Evolutionary conservation across 805 yeast genomes (phyloP), one percentile per base, ranked within the genome.

Genomic region (Pichia eremophila): DNA sequence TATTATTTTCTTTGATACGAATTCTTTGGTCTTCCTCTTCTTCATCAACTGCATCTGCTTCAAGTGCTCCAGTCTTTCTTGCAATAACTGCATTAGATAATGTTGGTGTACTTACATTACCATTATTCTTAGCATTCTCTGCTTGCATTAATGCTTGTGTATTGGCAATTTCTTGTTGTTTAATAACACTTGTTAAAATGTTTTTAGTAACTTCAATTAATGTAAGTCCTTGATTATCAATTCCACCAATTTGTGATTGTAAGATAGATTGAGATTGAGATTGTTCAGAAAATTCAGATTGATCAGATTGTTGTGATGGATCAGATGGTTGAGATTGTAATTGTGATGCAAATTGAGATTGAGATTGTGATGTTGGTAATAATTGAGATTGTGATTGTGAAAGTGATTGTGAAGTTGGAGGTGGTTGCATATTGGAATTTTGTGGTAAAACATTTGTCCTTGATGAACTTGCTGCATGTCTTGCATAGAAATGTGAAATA

Each of bases 401-500:
- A 29, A 22, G 25, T 29, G 32, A 29, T 29, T 9, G 32, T 29
- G 14, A 9, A 29, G 10, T 29, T 10, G 32, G 14, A 10, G 10
- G 32, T 10, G 32, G 5, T 29, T 29, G 11, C 5, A 29, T 29
- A 29, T 61, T 70, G 35, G 68, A 69, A 47, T 59, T 68, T 60
- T 63, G 68, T 28, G 41, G 47, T 12, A 19, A 4, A 3, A 28
- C n/a, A 46, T 59, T 55, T 57, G 71, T 74, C 58, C 83, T 69
- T 1, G 85, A 81, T 47, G 78, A 71, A 14, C 80, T 69, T 8
- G 95, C 95, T 29, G 88, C 89, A 53, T 80, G 79, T 50, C 95
- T 75, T 5, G 96, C 96, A 66, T 85, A 87, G 59, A 74, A 81
- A 65, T 87, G 95, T 4, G 95, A 85, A 27, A 76, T 63, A 56